Percentiles rank a stretch among this genome's conserved stretches.
Conservation (phyloP, 192 early-diverging fungal genomes). For the Coemansia sp. region DNA sequence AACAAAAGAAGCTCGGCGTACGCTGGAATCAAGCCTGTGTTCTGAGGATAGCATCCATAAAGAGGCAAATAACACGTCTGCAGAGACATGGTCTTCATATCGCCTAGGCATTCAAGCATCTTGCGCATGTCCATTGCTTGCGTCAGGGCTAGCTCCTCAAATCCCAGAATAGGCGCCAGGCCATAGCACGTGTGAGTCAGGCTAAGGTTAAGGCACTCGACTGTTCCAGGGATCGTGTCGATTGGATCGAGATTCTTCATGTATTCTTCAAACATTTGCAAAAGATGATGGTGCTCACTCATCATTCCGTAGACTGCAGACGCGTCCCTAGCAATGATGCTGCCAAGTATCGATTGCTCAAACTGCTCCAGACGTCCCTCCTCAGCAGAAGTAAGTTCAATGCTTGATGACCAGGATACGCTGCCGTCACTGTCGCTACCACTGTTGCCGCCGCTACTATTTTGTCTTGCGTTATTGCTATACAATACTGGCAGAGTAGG, state of each 20-base stretch:
- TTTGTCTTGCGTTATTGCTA: background rate
- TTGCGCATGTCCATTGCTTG: slow-evolving; percentile 50
- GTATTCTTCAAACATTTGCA: slow-evolving; percentile 30
- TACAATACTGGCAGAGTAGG: background rate
- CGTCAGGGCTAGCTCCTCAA: slow-evolving; percentile 41
- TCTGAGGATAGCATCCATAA: slow-evolving; percentile 33
- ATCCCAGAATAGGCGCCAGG: slow-evolving; percentile 43
- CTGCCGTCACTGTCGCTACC: background rate
- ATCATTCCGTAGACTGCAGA: slow-evolving; percentile 54
- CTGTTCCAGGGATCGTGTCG: slow-evolving; percentile 14
- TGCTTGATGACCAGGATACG: slow-evolving; percentile 11
- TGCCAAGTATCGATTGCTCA: slow-evolving; percentile 39
- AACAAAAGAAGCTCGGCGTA: slow-evolving; percentile 35
- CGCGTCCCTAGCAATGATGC: slow-evolving; percentile 37
- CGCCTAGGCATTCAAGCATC: slow-evolving; percentile 32
- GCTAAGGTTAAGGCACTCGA: slow-evolving; percentile 21
- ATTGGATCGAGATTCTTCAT: slow-evolving; percentile 10
- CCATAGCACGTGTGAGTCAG: slow-evolving; percentile 39
- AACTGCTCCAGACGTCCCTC: slow-evolving; percentile 39
- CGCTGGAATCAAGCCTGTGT: slow-evolving; percentile 3
- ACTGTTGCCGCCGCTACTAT: background rate
- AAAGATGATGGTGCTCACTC: slow-evolving; percentile 39
- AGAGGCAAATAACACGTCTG: slow-evolving; percentile 28
- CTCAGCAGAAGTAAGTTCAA: slow-evolving; percentile 9
- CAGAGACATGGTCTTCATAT: slow-evolving; percentile 40